These are phyloP conservation scores for Bondarzewia mesenterica DNA, from an alignment of 1,284 basidiomycete genomes.

Conservation along the genomic window DNA sequence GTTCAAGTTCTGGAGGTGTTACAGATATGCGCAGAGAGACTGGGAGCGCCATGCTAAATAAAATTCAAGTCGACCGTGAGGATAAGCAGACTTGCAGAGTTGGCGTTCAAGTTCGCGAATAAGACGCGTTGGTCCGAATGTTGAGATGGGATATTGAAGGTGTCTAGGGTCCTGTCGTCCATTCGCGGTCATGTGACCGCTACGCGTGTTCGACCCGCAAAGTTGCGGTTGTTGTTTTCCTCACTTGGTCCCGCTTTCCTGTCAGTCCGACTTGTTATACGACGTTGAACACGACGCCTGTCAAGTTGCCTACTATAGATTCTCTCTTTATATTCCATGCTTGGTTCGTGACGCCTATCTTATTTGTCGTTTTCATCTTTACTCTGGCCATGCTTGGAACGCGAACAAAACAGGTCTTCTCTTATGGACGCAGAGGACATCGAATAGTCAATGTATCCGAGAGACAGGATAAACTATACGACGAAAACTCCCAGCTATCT, in stretches of 20 bases:
- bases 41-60: slow-evolving; percentile 46
- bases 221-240: not conserved
- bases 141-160: too few relatives aligned
- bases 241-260: too few relatives aligned
- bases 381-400: slow-evolving; percentile 34
- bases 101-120: too few relatives aligned
- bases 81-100: too few relatives aligned
- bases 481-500: slow-evolving; percentile 1
- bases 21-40: slow-evolving; percentile 50
- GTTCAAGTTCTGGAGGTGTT: slow-evolving; percentile 76
- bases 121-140: not conserved
- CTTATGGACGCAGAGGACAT: slow-evolving; percentile 60
- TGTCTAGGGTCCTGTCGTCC: not conserved
- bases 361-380: not conserved
- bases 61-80: not conserved
- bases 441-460: slow-evolving; percentile 51
- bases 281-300: too few relatives aligned
- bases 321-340: not conserved
- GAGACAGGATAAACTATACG: slow-evolving; percentile 16
- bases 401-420: slow-evolving; percentile 60
- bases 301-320: too few relatives aligned
- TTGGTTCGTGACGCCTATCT: not conserved
- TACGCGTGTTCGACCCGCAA: not conserved
- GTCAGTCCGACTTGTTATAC: too few relatives aligned
- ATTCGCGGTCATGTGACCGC: not conserved